Conservation (phyloP, 176 grass and related monocot species). For the Carex cristatella region DNA sequence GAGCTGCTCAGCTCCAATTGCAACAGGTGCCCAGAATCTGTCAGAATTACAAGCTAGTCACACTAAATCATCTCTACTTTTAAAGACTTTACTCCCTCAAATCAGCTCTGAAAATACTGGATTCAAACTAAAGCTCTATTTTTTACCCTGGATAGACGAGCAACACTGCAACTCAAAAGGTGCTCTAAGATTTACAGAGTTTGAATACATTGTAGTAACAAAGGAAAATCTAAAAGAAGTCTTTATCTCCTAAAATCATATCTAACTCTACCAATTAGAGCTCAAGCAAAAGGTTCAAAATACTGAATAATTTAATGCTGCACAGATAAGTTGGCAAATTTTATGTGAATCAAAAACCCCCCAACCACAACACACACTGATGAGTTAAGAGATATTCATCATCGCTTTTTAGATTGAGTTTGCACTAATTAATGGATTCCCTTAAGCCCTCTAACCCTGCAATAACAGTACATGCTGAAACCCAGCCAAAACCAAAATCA, state of each 20-base stretch:
- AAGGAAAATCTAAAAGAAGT: too few relatives aligned
- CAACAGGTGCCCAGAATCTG: not conserved
- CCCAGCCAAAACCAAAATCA: not conserved
- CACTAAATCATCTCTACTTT: not conserved
- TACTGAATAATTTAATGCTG: too few relatives aligned
- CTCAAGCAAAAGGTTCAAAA: too few relatives aligned
- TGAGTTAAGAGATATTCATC: not conserved
- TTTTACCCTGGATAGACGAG: not conserved
- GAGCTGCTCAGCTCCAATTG: not conserved
- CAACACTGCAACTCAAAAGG: too few relatives aligned
- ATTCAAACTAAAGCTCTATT: too few relatives aligned
- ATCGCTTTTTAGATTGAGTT: too few relatives aligned
- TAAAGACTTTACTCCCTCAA: not conserved
- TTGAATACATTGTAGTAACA: too few relatives aligned
- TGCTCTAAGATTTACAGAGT: too few relatives aligned
- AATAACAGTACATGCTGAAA: not conserved
- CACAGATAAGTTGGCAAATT: too few relatives aligned
- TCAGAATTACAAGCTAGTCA: not conserved
- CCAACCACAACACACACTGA: not conserved
- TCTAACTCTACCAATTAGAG: too few relatives aligned
- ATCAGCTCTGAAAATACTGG: not conserved
- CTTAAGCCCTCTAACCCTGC: conserved; percentile 9
- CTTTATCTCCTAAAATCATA: too few relatives aligned
- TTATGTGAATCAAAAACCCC: too few relatives aligned
- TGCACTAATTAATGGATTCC: not conserved